Percentiles rank a stretch among this genome's conserved stretches.
phyloP scores from a whole-genome alignment of 2,329 filamentous ascomycete genomes.

The Diplodia scrobiculata region DNA sequence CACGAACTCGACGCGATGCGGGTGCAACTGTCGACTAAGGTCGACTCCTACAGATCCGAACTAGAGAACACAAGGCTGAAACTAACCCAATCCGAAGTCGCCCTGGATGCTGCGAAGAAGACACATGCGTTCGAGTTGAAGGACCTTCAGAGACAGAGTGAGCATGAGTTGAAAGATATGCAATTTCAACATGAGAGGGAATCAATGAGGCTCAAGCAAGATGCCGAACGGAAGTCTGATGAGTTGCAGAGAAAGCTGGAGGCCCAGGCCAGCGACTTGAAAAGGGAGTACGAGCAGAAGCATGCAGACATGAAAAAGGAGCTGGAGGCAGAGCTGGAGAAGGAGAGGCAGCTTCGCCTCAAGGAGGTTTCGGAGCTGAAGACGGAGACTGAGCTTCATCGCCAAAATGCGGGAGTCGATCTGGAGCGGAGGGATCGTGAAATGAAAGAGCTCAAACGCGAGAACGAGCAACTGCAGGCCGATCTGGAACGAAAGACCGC shows the following conservation, averaged over 20 bases:
- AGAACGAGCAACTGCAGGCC: conserved; percentile 53
- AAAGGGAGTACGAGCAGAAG: conserved; percentile 67
- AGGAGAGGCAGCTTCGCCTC: conserved; percentile 61
- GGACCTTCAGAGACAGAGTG: conserved; percentile 56
- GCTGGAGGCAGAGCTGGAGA: conserved; percentile 66
- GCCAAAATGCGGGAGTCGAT: conserved; percentile 53
- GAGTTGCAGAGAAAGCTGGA: conserved; percentile 48
- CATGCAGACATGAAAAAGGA: conserved; percentile 65
- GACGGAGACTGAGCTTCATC: conserved; percentile 53
- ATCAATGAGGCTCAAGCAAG: conserved; percentile 57
- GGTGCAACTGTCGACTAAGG: conserved; percentile 54
- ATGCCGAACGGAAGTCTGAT: conserved; percentile 52
- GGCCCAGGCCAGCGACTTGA: conserved; percentile 60
- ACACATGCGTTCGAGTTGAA: conserved; percentile 57
- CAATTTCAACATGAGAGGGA: conserved; percentile 59
- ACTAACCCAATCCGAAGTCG: conserved; percentile 52
- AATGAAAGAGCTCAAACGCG: conserved; percentile 51
- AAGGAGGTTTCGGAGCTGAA: conserved; percentile 69
- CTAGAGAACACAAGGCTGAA: conserved; percentile 63
- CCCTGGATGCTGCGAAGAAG: conserved; percentile 56
- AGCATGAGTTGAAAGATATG: conserved; percentile 60
- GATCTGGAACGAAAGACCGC: conserved; percentile 61
- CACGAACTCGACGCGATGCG: conserved; percentile 59
- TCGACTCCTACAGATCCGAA: conserved; percentile 65
- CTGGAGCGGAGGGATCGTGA: conserved; percentile 60